These are phyloP conservation scores for Zygoascus sp. DNA, from an alignment of 1,139 yeast genomes.

Conservation along the genomic window DNA sequence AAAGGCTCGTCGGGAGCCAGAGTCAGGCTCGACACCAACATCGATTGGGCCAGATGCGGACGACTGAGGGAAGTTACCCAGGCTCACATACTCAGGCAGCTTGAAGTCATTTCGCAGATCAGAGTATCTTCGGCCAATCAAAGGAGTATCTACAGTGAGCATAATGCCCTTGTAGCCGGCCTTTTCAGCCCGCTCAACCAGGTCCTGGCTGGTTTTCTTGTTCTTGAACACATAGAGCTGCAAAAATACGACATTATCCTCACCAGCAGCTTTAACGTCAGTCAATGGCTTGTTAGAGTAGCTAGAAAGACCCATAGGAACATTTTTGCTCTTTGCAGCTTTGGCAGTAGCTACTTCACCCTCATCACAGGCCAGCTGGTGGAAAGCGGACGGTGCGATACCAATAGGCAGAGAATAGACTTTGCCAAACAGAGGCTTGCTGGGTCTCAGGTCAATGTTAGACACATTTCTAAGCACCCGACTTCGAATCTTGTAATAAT, in stretches of 20 bases:
- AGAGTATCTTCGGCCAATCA: constrained; percentile 58
- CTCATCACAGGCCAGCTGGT: constrained; percentile 57
- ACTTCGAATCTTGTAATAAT: constrained; percentile 40
- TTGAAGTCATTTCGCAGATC: constrained; percentile 45
- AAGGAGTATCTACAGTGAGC: constrained; percentile 66
- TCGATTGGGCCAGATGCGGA: constrained; percentile 28
- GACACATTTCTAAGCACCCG: constrained; percentile 43
- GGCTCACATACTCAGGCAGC: constrained; percentile 33
- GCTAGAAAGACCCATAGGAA: constrained; percentile 37
- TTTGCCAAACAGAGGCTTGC: constrained; percentile 38
- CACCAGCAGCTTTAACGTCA: constrained; percentile 34
- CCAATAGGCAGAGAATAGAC: constrained; percentile 52
- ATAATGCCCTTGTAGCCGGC: constrained; percentile 57
- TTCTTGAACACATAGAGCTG: constrained; percentile 48
- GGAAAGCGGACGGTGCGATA: constrained; percentile 63
- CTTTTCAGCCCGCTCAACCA: constrained; percentile 47
- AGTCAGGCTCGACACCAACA: constrained; percentile 29
- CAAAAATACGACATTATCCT: constrained; percentile 31
- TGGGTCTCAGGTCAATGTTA: constrained; percentile 38
- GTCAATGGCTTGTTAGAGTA: constrained; percentile 33
- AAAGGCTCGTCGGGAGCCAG: constrained; percentile 22
- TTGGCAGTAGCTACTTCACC: constrained; percentile 49
- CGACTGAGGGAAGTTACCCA: constrained; percentile 32
- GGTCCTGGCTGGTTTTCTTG: constrained; percentile 40
- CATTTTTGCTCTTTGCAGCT: constrained; percentile 32